Conservation (phyloP, 1,284 basidiomycete genomes). For the Trichosporon faecale region DNA sequence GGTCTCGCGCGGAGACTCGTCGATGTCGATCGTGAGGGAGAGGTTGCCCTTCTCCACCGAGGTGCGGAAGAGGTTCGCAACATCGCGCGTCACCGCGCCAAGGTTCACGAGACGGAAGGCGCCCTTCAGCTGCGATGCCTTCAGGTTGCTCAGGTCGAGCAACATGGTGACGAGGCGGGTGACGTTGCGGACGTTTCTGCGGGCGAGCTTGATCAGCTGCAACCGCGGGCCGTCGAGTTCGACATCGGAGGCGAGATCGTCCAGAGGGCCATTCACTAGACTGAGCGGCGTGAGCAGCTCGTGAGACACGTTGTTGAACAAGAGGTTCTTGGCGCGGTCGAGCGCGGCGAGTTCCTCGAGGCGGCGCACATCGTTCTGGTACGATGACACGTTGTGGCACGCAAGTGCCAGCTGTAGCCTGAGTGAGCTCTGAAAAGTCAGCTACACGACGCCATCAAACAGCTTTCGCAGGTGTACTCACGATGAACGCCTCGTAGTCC, state of each 20-base stretch:
- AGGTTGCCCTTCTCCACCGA: constrained; percentile 42
- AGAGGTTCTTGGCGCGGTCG: constrained; percentile 49
- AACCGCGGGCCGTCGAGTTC: constrained; percentile 32
- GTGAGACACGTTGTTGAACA: constrained; percentile 51
- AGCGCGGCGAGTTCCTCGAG: constrained; percentile 52
- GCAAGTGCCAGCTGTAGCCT: constrained; percentile 28
- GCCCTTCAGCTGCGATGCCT: constrained; percentile 46
- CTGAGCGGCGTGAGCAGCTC: constrained; percentile 52
- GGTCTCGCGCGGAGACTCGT: constrained; percentile 36
- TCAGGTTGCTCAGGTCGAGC: constrained; percentile 49
- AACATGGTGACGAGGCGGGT: constrained; percentile 48
- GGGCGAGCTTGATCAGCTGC: constrained; percentile 45
- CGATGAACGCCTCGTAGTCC: constrained; percentile 47
- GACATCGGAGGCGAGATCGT: constrained; percentile 40
- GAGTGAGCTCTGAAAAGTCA: constrained; percentile 14
- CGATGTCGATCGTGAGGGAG: constrained; percentile 47
- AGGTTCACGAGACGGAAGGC: constrained; percentile 50
- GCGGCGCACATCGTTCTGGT: constrained; percentile 38
- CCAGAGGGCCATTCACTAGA: constrained; percentile 47
- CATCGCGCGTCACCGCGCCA: constrained; percentile 48
- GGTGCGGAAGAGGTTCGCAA: constrained; percentile 50
- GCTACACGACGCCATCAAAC: not conserved
- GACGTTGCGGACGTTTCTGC: constrained; percentile 45
- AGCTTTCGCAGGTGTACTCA: constrained; percentile 22
- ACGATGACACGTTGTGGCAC: constrained; percentile 16